These are phyloP conservation scores for Monotropa hypopitys DNA, from an alignment of 179 eudicot species.

Conservation along the genomic window DNA sequence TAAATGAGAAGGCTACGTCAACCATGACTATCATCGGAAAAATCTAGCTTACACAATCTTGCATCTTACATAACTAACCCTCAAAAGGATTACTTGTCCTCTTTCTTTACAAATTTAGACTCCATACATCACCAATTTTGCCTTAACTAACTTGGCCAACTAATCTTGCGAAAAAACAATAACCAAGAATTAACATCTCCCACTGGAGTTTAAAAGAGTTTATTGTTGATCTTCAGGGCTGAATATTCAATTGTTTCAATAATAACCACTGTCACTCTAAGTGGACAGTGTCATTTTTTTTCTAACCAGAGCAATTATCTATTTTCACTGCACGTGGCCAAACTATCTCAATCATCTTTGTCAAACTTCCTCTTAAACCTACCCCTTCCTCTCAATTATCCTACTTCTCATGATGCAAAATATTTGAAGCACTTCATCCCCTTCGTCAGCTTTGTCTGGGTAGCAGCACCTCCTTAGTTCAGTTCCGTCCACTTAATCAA, in stretches of 20 bases:
- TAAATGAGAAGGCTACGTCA: neutral
- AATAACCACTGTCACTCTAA: neutral
- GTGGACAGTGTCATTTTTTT: neutral
- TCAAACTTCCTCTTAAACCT: neutral
- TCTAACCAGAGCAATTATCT: neutral
- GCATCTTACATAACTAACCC: neutral
- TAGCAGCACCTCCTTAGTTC: neutral
- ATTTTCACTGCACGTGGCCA: neutral
- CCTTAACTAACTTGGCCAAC: neutral
- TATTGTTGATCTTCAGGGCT: neutral
- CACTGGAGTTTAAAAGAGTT: neutral
- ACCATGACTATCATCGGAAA: neutral
- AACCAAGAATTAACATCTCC: neutral
- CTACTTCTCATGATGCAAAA: neutral
- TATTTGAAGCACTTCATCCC: neutral
- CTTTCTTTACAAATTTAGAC: neutral
- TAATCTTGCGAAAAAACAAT: neutral
- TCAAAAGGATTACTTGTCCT: neutral
- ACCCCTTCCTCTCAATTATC: neutral
- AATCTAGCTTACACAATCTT: neutral
- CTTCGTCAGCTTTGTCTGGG: neutral
- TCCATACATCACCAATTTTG: neutral
- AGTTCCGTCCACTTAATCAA: neutral
- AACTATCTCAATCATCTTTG: neutral
- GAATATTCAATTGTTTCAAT: neutral